Percentiles rank a stretch among this genome's conserved stretches.
phyloP scores from a whole-genome alignment of 169 alveolate genomes.

The Plasmodium sp. region DNA sequence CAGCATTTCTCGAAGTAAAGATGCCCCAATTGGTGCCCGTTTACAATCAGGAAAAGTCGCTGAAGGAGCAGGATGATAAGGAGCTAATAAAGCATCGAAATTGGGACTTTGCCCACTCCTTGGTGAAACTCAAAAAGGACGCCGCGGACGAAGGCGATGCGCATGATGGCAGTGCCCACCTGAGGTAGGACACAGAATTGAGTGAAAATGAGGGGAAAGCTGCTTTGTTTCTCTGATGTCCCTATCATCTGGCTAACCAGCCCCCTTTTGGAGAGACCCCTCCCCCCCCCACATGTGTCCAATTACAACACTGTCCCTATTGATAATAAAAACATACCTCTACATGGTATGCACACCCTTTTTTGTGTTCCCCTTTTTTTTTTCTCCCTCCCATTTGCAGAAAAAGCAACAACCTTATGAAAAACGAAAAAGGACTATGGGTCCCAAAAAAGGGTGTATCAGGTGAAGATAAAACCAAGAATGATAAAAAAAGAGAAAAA shows the following conservation, averaged over 20 bases:
- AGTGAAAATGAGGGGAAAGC: background rate
- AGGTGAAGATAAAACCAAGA: background rate
- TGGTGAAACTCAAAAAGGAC: slow-evolving; percentile 16
- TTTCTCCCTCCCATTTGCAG: background rate
- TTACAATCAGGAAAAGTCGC: slow-evolving; percentile 56
- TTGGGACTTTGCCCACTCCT: slow-evolving; percentile 33
- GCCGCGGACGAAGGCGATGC: background rate
- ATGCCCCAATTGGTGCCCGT: slow-evolving; percentile 56
- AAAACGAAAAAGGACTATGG: slow-evolving; percentile 46
- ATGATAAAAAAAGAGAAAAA: background rate
- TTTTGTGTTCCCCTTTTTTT: background rate
- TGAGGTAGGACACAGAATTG: background rate
- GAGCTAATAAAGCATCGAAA: slow-evolving; percentile 37
- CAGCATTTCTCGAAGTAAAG: background rate
- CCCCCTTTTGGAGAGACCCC: background rate
- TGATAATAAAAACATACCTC: background rate
- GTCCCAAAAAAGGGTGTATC: slow-evolving; percentile 14
- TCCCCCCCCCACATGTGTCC: background rate
- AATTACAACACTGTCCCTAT: background rate
- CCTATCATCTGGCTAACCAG: background rate
- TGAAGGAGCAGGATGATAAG: slow-evolving; percentile 37
- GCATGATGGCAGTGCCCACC: slow-evolving; percentile 1
- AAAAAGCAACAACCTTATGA: slow-evolving; percentile 28
- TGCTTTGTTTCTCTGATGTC: background rate
- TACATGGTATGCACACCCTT: background rate